Evolutionary conservation across 768 basidiomycete genomes (phyloP), one percentile per base, ranked within the genome.

Genomic region (Mycena galericulata): DNA sequence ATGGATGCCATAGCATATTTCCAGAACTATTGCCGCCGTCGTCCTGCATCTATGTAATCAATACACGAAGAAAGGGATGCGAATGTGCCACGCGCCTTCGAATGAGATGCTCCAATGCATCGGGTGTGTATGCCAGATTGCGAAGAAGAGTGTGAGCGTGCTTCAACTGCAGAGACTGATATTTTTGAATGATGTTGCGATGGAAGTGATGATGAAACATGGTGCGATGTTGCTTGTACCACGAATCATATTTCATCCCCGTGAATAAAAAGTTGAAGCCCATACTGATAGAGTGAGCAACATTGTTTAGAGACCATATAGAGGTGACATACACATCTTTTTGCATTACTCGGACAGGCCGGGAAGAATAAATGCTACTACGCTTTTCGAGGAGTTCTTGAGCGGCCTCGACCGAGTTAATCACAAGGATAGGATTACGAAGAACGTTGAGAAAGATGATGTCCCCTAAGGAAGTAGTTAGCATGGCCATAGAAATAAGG

Each of bases 351-450:
- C 63, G 54, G 26, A 79, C 79, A 49, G 53, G 82, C 77, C 87
- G 83, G 70, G 88, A 87, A 7, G 89, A 89, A 68, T 89, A 90
- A 54, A 87, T 88, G 20, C 77, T 72, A 32, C 85, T 87, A 18
- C 86, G 80, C 68, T 85, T 89, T 59, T 89, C 89, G 36, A 90
- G 86, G 1, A 90, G 81, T 29, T 90, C 88, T 50, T 79, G 78
- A 5, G 84, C 85, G 2, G 80, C 77, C 54, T 84, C 71, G n/a
- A 81, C 75, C 3, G 84, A 79, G 71, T 88, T 88, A 51, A 88
- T 75, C 40, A 87, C 81, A 22, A 88, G 76, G 15, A 86, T 73
- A 43, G 83, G 82, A 66, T 83, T 84, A 30, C 88, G 86, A 9
- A 90, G 74, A 17, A 86, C 81, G 56, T 81, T 83, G 22, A 89